These are phyloP conservation scores for Symbiotaphrina buchneri DNA, from an alignment of 495 filamentous ascomycete species.

Conservation along the genomic window DNA sequence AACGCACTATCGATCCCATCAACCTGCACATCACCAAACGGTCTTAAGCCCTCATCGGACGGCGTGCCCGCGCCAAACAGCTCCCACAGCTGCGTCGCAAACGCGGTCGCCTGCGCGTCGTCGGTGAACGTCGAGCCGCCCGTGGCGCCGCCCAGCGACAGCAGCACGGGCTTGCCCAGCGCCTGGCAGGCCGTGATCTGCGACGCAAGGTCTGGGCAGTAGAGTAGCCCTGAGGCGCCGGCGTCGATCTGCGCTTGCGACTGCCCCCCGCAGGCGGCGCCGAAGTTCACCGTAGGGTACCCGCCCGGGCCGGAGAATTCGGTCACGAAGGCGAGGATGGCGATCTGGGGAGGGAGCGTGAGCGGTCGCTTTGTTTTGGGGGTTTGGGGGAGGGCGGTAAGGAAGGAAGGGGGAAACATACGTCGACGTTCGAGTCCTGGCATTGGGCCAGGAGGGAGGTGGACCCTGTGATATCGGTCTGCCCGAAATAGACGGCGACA, in stretches of 20 bases:
- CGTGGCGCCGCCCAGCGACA: slow-evolving; percentile 43
- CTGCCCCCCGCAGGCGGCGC: slow-evolving; percentile 6
- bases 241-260: slow-evolving; percentile 2
- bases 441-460: slow-evolving; percentile 4
- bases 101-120: slow-evolving; percentile 21
- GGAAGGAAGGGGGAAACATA: too few relatives aligned
- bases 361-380: too few relatives aligned
- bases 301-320: too few relatives aligned
- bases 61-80: slow-evolving; percentile 34
- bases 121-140: slow-evolving; percentile 30
- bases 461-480: slow-evolving; percentile 23
- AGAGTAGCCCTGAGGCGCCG: slow-evolving; percentile 6
- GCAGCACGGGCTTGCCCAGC: slow-evolving; percentile 37
- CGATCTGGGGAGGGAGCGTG: too few relatives aligned
- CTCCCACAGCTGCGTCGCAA: slow-evolving; percentile 38
- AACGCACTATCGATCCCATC: slow-evolving; percentile 54
- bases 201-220: slow-evolving; percentile 20
- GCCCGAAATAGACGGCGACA: slow-evolving; percentile 31
- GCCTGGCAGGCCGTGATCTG: slow-evolving; percentile 45
- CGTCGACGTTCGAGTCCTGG: slow-evolving; percentile 8
- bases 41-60: slow-evolving; percentile 21
- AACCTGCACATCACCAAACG: slow-evolving; percentile 37
- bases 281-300: too few relatives aligned
- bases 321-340: too few relatives aligned
- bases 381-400: too few relatives aligned